A percentile compares a stretch with the other conserved stretches of the same genome.
Conservation (phyloP, 2,329 filamentous ascomycete species). For the Beauveria varroae region DNA sequence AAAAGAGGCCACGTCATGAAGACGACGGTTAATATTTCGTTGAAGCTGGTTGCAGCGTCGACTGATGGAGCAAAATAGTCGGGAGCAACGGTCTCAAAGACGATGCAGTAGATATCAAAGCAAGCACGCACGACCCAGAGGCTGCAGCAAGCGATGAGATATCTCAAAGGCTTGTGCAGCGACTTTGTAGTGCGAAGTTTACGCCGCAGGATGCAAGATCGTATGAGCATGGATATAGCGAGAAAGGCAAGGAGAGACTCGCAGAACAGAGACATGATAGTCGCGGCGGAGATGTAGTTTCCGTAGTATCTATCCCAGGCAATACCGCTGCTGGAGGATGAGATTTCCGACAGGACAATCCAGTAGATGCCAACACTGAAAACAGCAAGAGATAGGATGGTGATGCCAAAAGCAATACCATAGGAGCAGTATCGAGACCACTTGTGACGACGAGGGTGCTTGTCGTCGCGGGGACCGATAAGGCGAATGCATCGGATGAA, state of each 20-base stretch:
- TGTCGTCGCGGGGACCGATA: not conserved
- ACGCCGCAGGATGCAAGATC: constrained; percentile 6
- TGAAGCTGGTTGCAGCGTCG: constrained; percentile 9
- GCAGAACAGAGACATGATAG: not conserved
- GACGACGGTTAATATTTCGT: constrained; percentile 4
- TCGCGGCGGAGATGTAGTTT: not conserved
- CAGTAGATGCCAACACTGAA: constrained; percentile 7
- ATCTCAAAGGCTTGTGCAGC: constrained; percentile 11
- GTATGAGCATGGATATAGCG: constrained; percentile 3
- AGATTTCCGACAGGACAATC: not conserved
- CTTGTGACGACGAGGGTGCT: not conserved
- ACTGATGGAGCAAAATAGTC: not conserved
- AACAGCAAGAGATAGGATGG: constrained; percentile 5
- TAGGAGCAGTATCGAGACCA: constrained; percentile 1
- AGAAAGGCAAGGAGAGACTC: not conserved
- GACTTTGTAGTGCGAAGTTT: constrained; percentile 1
- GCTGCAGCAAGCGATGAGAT: constrained; percentile 17
- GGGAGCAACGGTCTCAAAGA: constrained; percentile 13
- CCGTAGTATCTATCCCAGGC: not conserved
- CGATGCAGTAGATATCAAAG: constrained; percentile 18
- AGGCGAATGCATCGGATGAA: constrained; percentile 10
- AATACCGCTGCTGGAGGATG: not conserved
- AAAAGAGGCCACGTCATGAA: constrained; percentile 19
- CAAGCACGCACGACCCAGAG: constrained; percentile 20
- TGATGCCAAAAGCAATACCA: not conserved